Evolutionary conservation across 306 rosid species (phyloP), one percentile per base, ranked within the genome.

Genomic region (Dalbergia cultrata): DNA sequence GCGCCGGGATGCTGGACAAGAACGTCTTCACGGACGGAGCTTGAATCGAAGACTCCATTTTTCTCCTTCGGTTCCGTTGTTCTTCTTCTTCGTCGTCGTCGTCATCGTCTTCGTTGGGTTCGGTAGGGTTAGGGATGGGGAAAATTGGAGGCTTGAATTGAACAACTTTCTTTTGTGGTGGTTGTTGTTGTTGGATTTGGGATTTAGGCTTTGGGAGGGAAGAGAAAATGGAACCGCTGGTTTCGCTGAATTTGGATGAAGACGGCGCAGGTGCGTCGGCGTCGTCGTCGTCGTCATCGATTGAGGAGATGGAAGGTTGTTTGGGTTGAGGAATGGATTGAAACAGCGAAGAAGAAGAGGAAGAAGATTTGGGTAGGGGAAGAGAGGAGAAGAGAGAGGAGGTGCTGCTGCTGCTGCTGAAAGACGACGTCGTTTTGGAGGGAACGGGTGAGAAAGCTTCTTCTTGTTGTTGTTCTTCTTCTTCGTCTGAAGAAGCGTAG

Each of bases 401-500:
- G 57, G 17, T n/a, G 17, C 18, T 7, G 57, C 57, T 14, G 56
- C 56, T 14, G 18, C 4, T 53, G 22, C 59, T 31, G 37, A 59
- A 78, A 37, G 85, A 81, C 14, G 72, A 78, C 63, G 78, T 67
- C 53, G 74, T 79, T 62, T 71, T 74, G 33, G 89, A 82, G 13
- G 76, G 54, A 10, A 14, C 17, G 17, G 75, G 13, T 7, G 86
- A 49, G 62, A 10, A 45, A 61, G 69, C 81, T 76, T 44, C 62
- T 50, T 35, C 35, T 12, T 47, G 58, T 16, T 57, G 77, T 10
- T 79, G 84, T 4, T 88, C 91, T 14, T 92, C 83, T 50, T 95
- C 98, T 37, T 93, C 98, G 76, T 90, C 96, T 11, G 96, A 90
- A 74, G 99, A 89, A 47, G 92, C 99, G 80, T 95, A 95, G 80